Percentiles rank a stretch among this genome's conserved stretches.
These are phyloP conservation scores for Camellia sinensis DNA, from an alignment of 148 eudicot genomes.

Conservation along the genomic window DNA sequence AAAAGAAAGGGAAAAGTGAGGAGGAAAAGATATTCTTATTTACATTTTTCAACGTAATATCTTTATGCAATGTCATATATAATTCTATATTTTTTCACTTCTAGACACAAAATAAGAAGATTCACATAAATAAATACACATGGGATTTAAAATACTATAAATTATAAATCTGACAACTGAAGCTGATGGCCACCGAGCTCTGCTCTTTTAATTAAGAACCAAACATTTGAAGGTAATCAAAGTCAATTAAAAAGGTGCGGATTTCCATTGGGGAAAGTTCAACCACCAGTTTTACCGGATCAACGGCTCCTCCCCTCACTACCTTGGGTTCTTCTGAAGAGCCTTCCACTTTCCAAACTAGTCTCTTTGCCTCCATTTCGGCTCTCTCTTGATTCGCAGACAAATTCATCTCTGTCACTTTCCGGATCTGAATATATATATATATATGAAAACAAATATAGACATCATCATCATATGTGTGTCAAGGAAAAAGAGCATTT, in stretches of 20 bases:
- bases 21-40: too few relatives aligned
- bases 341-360: conserved; percentile 72
- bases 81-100: too few relatives aligned
- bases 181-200: not conserved
- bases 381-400: conserved; percentile 90
- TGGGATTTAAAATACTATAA: not conserved
- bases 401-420: conserved; percentile 73
- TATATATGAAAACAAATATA: not conserved
- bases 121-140: too few relatives aligned
- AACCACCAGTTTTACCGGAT: conserved; percentile 58
- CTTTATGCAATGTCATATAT: too few relatives aligned
- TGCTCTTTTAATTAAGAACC: conserved; percentile 38
- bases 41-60: too few relatives aligned
- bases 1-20: too few relatives aligned
- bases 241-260: conserved; percentile 70
- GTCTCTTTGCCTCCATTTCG: conserved; percentile 76
- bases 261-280: conserved; percentile 94
- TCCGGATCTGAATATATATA: conserved; percentile 45
- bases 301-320: conserved; percentile 63
- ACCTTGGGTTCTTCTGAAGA: conserved; percentile 34
- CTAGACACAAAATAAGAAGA: too few relatives aligned
- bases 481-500: not conserved
- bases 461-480: not conserved
- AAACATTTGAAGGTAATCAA: conserved; percentile 36
- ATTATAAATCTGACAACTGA: not conserved